Evolutionary conservation across 352 stramenopile species (phyloP).

Genomic region (Phytopythium ostracodes): DNA sequence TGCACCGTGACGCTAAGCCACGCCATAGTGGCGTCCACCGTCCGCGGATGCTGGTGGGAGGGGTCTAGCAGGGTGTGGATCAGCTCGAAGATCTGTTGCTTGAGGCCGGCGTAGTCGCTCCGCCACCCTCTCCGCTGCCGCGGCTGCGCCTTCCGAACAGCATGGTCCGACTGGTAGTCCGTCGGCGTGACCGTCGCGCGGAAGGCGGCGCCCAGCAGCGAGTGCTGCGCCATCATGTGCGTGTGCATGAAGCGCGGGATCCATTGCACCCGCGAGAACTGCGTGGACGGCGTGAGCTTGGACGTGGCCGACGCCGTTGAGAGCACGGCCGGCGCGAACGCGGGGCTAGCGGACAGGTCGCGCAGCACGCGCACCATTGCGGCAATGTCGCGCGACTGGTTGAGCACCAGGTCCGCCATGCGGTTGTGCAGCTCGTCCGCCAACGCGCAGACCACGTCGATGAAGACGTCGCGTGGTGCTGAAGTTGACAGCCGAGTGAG

Average conservation of each 20-base stretch:
- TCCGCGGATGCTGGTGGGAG: constrained; percentile 31
- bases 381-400: constrained; percentile 38
- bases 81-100: constrained; percentile 26
- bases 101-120: constrained; percentile 29
- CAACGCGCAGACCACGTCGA: constrained; percentile 13
- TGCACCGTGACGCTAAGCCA: constrained; percentile 24
- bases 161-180: constrained; percentile 23
- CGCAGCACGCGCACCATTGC: constrained; percentile 36
- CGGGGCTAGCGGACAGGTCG: constrained; percentile 29
- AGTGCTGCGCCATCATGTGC: constrained; percentile 46
- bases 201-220: constrained; percentile 58
- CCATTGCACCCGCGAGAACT: constrained; percentile 25
- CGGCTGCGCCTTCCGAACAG: constrained; percentile 14
- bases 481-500: constrained; percentile 13
- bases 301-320: constrained; percentile 7
- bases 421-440: constrained; percentile 43
- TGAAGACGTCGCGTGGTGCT: not conserved
- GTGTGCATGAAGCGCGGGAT: constrained; percentile 41
- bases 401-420: constrained; percentile 44
- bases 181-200: constrained; percentile 57
- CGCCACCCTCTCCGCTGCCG: constrained; percentile 44
- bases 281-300: constrained; percentile 7
- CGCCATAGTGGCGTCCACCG: constrained; percentile 51
- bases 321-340: constrained; percentile 27
- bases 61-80: constrained; percentile 30